These are phyloP conservation scores for Agapanthus africanus DNA, from an alignment of 106 monocot species.

Conservation along the genomic window DNA sequence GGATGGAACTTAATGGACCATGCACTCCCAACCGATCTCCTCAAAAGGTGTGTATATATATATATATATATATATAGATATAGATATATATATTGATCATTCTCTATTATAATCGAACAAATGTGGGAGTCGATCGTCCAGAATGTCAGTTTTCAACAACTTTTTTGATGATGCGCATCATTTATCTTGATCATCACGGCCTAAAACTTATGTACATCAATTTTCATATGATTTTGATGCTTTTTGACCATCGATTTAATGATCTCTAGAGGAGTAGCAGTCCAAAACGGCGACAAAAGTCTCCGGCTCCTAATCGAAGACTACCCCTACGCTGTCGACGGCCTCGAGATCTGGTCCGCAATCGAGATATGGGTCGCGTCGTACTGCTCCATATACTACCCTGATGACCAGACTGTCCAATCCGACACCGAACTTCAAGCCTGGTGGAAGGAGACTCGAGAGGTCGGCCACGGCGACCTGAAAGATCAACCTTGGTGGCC, in stretches of 20 bases:
- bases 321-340: constrained; percentile 66
- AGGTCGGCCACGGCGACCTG: constrained; percentile 74
- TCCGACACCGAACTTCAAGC: constrained; percentile 37
- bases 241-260: no score
- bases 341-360: constrained; percentile 68
- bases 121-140: no score
- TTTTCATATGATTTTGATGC: no score
- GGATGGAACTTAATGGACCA: constrained; percentile 70
- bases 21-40: constrained; percentile 62
- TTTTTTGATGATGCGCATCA: no score
- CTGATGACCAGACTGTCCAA: constrained; percentile 14
- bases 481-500: constrained; percentile 83
- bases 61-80: background rate
- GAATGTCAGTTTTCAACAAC: no score
- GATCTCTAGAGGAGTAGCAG: constrained; percentile 49
- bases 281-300: constrained; percentile 21
- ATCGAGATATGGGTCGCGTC: constrained; percentile 56
- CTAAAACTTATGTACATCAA: no score
- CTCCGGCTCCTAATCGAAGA: constrained; percentile 49
- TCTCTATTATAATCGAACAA: no score
- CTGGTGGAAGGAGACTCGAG: constrained; percentile 64
- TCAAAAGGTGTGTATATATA: constrained; percentile 41
- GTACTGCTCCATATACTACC: constrained; percentile 71
- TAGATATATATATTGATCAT: background rate
- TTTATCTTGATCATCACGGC: no score